These are phyloP conservation scores for Sporothrix pallida DNA, from an alignment of 2,329 filamentous ascomycete genomes.

Conservation along the genomic window DNA sequence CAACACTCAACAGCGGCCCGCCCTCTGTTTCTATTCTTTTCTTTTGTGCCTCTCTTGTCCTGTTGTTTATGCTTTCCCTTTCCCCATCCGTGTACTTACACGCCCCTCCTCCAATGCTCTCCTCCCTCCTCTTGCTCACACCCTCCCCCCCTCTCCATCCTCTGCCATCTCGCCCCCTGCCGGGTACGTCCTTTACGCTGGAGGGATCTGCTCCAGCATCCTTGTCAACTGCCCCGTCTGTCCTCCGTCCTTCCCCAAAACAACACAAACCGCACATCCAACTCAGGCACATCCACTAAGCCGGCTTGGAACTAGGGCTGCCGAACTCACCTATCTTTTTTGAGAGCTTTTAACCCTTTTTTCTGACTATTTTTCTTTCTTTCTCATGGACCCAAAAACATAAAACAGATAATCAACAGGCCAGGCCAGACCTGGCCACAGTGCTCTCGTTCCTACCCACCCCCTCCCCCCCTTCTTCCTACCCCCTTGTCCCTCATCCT, in stretches of 20 bases:
- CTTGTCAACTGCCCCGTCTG: conserved; percentile 13
- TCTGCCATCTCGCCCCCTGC: neutral
- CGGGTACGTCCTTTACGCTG: conserved; percentile 12
- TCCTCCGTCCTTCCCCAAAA: conserved; percentile 1
- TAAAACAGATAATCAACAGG: conserved; percentile 24
- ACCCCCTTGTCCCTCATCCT: conserved; percentile 24
- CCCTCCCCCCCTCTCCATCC: neutral
- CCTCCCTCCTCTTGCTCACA: neutral
- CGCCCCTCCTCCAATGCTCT: neutral
- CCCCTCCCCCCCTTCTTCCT: conserved; percentile 20
- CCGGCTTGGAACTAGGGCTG: conserved; percentile 20
- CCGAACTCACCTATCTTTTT: neutral
- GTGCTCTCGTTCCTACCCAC: conserved; percentile 6
- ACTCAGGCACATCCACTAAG: conserved; percentile 19
- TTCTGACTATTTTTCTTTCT: neutral
- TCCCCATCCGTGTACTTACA: conserved; percentile 26
- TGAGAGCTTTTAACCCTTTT: too few relatives aligned
- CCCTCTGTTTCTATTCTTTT: neutral
- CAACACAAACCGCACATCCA: conserved; percentile 2
- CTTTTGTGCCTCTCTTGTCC: neutral
- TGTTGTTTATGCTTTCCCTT: conserved; percentile 11
- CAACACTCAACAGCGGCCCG: neutral
- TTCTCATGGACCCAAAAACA: conserved; percentile 15
- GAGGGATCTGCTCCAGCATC: conserved; percentile 24
- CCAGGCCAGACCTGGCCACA: neutral